Evolutionary conservation across 139 green algal species (phyloP).

Genomic region (Ulvella scutata): DNA sequence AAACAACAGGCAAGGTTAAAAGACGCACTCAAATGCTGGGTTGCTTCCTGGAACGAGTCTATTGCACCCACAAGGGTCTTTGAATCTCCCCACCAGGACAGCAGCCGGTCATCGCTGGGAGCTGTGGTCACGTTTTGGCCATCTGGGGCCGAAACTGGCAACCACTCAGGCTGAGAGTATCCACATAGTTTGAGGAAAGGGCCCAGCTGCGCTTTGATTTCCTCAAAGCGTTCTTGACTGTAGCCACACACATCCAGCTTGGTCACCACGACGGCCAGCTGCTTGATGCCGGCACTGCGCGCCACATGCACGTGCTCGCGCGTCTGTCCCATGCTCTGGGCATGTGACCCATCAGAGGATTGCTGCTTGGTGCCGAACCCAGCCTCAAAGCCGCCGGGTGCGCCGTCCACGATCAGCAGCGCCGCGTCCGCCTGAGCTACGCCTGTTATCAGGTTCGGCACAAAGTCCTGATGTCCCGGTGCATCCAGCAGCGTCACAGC

Average conservation of each 20-base stretch:
- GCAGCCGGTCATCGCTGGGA: constrained; percentile 14
- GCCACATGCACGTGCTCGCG: constrained; percentile 88
- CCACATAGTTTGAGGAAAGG: constrained; percentile 70
- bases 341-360: neutral
- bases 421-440: constrained; percentile 76
- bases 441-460: constrained; percentile 90
- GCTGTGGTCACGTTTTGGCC: constrained; percentile 66
- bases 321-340: constrained; percentile 72
- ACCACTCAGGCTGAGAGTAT: constrained; percentile 56
- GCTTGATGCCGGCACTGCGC: constrained; percentile 69
- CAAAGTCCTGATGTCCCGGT: constrained; percentile 90
- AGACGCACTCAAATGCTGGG: constrained; percentile 11
- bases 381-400: constrained; percentile 78
- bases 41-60: constrained; percentile 42
- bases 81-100: constrained; percentile 28
- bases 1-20: neutral
- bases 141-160: constrained; percentile 55
- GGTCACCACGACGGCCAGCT: constrained; percentile 77
- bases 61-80: constrained; percentile 50
- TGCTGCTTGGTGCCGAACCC: constrained; percentile 42
- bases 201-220: constrained; percentile 47
- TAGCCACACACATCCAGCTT: constrained; percentile 74
- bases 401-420: constrained; percentile 88
- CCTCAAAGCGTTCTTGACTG: constrained; percentile 51
- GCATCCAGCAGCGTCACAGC: constrained; percentile 81